Base-by-base conservation (phyloP, 1,284 basidiomycete species). In the Ceratobasidium theobromae region DNA sequence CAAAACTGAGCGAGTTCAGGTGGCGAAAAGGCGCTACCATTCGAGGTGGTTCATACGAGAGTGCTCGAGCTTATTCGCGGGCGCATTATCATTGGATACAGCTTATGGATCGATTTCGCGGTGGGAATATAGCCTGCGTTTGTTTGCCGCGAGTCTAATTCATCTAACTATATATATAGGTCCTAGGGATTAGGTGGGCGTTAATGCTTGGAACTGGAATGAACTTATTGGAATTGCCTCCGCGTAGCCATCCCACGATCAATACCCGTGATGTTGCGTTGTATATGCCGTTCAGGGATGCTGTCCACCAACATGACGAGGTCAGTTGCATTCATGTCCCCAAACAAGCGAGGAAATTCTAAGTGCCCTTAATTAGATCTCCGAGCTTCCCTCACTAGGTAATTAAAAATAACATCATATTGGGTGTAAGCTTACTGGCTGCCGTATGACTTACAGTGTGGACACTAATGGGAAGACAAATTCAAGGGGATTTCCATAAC, bases 211-310 rank as follows among this genome's bases (percentile, higher is more conserved):
- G 14, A 33, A 21, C 27, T 51, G 12, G 2, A 23, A 27, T 9
- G 14, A 14, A 12, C 16, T 12, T 11, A 21, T 46, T 62, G 6
- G 27, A 23, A 12, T 16, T 35, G 35, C 32, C 40, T 18, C 45
- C 25, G 14, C 23, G 35, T 28, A 62, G 58, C 12, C 58, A 62
- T 21, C 21, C 16, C 8, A 27, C 46, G 3, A 43, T 8, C 23
- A 14, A 62, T 16, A 62, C 58, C 27, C 30, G 58, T 23, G 58
- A 62, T 27, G n/a, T 52, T 16, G 58, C 46, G 16, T 21, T 62
- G 14, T 62, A 52, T 49, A 3, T 51, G 9, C 58, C 58, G 33
- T 62, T 62, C 27, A 25, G 58, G 9, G 58, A 51, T 3, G 58
- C 46, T 21, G 16, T 62, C 25, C n/a, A 25, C 14, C 58, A 62